Conservation (phyloP, 1,139 yeast species). For the Yamadazyma blattariae region DNA sequence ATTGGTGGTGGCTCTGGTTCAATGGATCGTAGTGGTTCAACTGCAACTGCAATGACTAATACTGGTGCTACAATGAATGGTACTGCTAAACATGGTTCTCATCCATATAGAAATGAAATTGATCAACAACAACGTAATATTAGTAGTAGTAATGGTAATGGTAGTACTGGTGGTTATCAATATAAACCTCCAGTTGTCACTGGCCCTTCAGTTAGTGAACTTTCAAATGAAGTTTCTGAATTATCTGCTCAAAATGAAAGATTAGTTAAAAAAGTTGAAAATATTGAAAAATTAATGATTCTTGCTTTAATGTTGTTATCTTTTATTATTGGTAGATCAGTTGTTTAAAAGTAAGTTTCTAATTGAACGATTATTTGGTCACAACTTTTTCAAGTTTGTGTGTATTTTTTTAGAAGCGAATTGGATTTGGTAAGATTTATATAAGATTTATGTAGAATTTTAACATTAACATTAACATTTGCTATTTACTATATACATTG, state of each 20-base stretch:
- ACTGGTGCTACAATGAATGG: background rate
- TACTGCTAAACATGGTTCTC: background rate
- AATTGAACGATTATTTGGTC: too few species aligned
- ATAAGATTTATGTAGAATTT: too few species aligned
- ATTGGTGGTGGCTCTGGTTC: background rate
- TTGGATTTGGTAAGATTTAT: too few species aligned
- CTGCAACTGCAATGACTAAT: background rate
- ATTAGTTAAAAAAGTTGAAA: constrained; percentile 15
- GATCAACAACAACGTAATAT: background rate
- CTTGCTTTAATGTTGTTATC: constrained; percentile 17
- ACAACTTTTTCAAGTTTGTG: too few species aligned
- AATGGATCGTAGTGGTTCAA: background rate
- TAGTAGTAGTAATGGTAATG: background rate
- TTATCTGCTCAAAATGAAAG: constrained; percentile 11
- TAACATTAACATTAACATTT: too few species aligned
- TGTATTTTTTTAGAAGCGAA: too few species aligned
- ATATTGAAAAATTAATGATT: constrained; percentile 13
- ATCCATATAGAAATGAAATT: constrained; percentile 1
- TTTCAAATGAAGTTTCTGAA: constrained; percentile 9
- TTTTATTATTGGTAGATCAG: constrained; percentile 16
- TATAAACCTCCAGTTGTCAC: too few species aligned
- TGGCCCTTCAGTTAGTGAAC: background rate
- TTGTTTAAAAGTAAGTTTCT: too few species aligned
- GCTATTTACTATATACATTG: too few species aligned
- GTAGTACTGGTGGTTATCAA: background rate